phyloP scores from a whole-genome alignment of 768 basidiomycete species.

The Neoboletus subvelutipes region DNA sequence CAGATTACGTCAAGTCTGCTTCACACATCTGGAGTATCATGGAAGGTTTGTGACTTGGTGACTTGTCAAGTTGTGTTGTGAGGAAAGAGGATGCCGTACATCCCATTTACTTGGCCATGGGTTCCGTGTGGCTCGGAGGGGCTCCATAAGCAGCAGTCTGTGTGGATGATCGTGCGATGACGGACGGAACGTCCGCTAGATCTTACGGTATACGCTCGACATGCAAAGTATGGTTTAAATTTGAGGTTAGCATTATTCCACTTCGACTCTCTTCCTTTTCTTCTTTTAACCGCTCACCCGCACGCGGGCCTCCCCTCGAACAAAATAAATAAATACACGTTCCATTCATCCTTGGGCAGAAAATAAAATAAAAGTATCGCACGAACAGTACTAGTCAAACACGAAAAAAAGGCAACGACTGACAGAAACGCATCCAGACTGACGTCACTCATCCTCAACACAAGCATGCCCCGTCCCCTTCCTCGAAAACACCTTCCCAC shows the following conservation, averaged over 20 bases:
- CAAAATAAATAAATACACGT: not conserved
- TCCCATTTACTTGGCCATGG: no score
- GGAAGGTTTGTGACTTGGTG: not conserved
- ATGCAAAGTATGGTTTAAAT: no score
- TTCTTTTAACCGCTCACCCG: no score
- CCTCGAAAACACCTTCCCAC: constrained; percentile 17
- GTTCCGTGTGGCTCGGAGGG: not conserved
- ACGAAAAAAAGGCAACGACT: no score
- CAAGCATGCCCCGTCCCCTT: constrained; percentile 16
- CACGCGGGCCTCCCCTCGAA: not conserved
- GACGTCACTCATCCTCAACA: not conserved
- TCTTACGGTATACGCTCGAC: not conserved
- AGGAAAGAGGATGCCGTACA: no score
- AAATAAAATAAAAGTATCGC: not conserved
- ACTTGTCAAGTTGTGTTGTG: not conserved
- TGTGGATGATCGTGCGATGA: not conserved
- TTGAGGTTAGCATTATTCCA: not conserved
- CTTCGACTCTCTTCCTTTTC: not conserved
- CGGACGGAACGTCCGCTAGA: not conserved
- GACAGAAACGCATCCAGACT: not conserved
- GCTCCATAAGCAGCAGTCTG: no score
- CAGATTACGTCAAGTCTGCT: not conserved
- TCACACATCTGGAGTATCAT: not conserved
- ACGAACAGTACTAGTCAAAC: not conserved
- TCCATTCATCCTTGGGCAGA: no score